Evolutionary conservation across 2,329 filamentous ascomycete genomes (phyloP).

Genomic region (Pyrenochaeta sp.): DNA sequence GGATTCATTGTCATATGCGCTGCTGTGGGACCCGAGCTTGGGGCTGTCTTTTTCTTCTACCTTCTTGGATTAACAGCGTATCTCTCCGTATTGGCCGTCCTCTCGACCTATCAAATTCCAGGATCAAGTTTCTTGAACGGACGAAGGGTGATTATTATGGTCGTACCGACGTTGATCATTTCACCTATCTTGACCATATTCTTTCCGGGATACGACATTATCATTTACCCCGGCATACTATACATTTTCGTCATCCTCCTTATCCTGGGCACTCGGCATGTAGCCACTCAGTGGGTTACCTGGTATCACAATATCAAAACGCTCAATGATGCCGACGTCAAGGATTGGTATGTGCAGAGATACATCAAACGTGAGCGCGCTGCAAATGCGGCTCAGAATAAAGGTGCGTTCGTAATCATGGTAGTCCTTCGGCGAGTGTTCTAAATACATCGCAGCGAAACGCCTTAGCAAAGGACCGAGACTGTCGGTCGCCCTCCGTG

Average conservation of each 20-base stretch:
- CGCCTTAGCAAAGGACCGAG: constrained; percentile 24
- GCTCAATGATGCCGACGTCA: constrained; percentile 60
- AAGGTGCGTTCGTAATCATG: constrained; percentile 20
- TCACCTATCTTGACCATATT: constrained; percentile 66
- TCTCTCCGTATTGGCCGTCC: constrained; percentile 63
- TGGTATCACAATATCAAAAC: constrained; percentile 63
- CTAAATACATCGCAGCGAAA: constrained; percentile 23
- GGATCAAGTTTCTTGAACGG: constrained; percentile 66
- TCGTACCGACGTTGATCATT: constrained; percentile 65
- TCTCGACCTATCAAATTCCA: constrained; percentile 57
- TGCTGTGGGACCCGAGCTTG: constrained; percentile 54
- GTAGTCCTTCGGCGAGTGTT: not conserved
- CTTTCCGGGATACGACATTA: constrained; percentile 60
- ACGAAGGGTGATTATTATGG: constrained; percentile 63
- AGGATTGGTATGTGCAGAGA: constrained; percentile 58
- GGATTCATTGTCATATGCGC: constrained; percentile 61
- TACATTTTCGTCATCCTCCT: constrained; percentile 63
- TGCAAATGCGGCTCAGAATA: not conserved
- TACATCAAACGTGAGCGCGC: constrained; percentile 24
- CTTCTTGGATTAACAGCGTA: constrained; percentile 66
- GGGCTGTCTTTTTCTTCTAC: constrained; percentile 68
- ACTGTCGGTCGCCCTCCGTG: constrained; percentile 38
- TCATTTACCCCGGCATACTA: constrained; percentile 64
- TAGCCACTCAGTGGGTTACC: constrained; percentile 66
- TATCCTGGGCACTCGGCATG: constrained; percentile 61